Evolutionary conservation across 1,139 yeast genomes (phyloP).

Genomic region (Lodderomyces elongisporus): DNA sequence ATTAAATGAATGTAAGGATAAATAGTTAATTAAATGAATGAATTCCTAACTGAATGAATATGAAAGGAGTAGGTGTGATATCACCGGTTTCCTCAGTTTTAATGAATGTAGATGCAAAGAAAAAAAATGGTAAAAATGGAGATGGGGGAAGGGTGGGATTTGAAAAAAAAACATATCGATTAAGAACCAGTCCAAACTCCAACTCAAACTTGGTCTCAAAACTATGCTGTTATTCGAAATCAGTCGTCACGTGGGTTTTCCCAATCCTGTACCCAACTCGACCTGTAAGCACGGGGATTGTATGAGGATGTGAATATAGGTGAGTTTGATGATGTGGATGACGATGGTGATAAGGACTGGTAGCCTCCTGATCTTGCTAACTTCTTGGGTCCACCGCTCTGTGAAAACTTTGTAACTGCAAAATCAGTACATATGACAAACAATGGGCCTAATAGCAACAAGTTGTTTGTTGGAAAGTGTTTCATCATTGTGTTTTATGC

Average conservation of each 20-base stretch:
- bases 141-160: too few relatives aligned
- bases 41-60: too few relatives aligned
- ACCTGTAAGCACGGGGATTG: conserved; percentile 9
- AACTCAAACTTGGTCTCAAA: too few relatives aligned
- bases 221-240: too few relatives aligned
- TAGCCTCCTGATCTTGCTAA: conserved; percentile 8
- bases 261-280: conserved; percentile 10
- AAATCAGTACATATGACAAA: conserved; percentile 22
- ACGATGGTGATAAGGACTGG: conserved; percentile 1
- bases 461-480: conserved; percentile 16
- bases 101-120: too few relatives aligned
- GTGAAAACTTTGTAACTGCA: conserved; percentile 17
- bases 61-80: too few relatives aligned
- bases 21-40: too few relatives aligned
- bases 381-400: conserved; percentile 12
- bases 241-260: conserved; percentile 1
- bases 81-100: too few relatives aligned
- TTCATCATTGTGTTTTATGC: conserved; percentile 14
- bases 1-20: too few relatives aligned
- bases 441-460: conserved; percentile 21
- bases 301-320: background rate
- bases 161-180: too few relatives aligned
- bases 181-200: too few relatives aligned
- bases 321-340: conserved; percentile 1
- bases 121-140: too few relatives aligned